These are phyloP conservation scores for Acarospora socialis DNA, from an alignment of 2,329 filamentous ascomycete genomes.

Conservation along the genomic window DNA sequence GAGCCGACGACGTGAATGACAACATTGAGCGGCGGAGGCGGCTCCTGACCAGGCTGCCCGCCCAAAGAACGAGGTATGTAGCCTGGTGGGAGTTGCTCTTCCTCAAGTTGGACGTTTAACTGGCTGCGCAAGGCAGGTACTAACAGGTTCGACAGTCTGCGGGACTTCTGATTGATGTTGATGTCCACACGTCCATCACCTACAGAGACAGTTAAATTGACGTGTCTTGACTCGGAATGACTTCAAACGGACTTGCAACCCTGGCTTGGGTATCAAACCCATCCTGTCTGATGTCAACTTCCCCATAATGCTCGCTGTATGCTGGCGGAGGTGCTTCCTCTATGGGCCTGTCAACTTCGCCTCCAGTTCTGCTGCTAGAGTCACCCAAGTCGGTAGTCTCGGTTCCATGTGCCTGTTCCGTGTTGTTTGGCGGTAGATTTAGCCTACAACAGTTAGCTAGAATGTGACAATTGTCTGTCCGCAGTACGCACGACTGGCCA, in stretches of 20 bases:
- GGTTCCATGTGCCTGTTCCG: too few relatives aligned
- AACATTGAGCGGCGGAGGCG: conserved; percentile 49
- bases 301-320: conserved; percentile 25
- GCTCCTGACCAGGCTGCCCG: conserved; percentile 44
- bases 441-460: too few relatives aligned
- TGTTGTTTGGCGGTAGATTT: too few relatives aligned
- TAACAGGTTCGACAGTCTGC: conserved; percentile 51
- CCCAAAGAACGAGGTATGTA: conserved; percentile 63
- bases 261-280: conserved; percentile 26
- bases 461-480: too few relatives aligned
- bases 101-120: conserved; percentile 28
- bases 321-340: conserved; percentile 24
- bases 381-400: conserved; percentile 1
- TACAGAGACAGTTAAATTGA: conserved; percentile 21
- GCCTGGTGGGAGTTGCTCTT: conserved; percentile 46
- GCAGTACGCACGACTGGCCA: too few relatives aligned
- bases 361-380: conserved; percentile 1
- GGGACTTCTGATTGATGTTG: conserved; percentile 58
- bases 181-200: conserved; percentile 69
- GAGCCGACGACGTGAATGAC: conserved; percentile 65
- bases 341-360: conserved; percentile 12
- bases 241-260: conserved; percentile 15
- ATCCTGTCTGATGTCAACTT: conserved; percentile 23
- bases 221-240: neutral
- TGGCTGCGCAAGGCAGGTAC: conserved; percentile 48